Percentiles rank a stretch among this genome's conserved stretches.
phyloP scores from a whole-genome alignment of 1,284 basidiomycete genomes.

The Puccinia brachypodii region DNA sequence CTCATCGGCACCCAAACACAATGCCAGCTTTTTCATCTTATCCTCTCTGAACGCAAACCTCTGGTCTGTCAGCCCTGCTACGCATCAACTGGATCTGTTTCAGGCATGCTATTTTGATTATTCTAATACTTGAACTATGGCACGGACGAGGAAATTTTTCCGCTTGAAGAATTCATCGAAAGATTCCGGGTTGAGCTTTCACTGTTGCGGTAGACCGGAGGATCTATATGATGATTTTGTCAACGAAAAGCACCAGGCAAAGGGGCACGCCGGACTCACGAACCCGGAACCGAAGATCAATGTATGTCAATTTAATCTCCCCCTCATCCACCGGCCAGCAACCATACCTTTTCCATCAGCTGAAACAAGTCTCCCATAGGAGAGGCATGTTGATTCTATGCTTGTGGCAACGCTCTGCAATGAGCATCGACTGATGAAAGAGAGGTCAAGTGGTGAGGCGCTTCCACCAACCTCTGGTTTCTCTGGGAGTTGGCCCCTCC shows the following conservation, averaged over 20 bases:
- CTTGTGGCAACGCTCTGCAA: slow-evolving; percentile 35
- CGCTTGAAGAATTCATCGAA: slow-evolving; percentile 40
- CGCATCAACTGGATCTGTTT: slow-evolving; percentile 14
- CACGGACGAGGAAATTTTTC: slow-evolving; percentile 31
- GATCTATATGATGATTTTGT: slow-evolving; percentile 25
- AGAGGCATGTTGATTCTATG: slow-evolving; percentile 19
- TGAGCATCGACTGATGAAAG: slow-evolving; percentile 28
- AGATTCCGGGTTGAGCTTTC: slow-evolving; percentile 38
- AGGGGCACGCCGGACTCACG: not conserved
- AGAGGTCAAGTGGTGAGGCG: not conserved
- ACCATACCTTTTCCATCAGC: not conserved
- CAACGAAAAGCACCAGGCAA: not conserved
- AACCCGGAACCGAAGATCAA: not conserved
- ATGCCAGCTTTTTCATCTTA: not conserved
- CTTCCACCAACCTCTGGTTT: not conserved
- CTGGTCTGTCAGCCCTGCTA: slow-evolving; percentile 10
- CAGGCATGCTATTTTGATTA: slow-evolving; percentile 22
- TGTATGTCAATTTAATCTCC: slow-evolving; percentile 8
- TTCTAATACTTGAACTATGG: slow-evolving; percentile 25
- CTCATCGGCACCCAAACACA: slow-evolving; percentile 27
- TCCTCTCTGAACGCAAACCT: slow-evolving; percentile 10
- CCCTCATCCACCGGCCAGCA: not conserved
- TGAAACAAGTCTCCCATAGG: not conserved
- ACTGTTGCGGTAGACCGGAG: slow-evolving; percentile 33
- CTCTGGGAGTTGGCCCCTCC: slow-evolving; percentile 6